A percentile compares a stretch with the other conserved stretches of the same genome.
These are phyloP conservation scores for Peterozyma toletana DNA, from an alignment of 805 yeast species.

Conservation along the genomic window DNA sequence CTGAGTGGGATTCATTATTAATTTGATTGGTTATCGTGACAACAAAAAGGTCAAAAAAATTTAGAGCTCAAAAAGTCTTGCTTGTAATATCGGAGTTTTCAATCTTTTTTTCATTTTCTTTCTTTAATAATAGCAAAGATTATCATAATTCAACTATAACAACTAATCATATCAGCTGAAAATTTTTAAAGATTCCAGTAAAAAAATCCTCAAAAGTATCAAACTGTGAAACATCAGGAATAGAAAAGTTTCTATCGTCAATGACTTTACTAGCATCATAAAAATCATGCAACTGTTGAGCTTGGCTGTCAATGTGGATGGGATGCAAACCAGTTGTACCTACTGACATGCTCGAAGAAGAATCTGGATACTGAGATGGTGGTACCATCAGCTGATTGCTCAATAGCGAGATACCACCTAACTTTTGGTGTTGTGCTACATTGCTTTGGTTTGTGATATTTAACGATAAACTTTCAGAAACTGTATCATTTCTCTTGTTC, in stretches of 20 bases:
- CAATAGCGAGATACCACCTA: constrained; percentile 7
- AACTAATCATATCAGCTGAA: too few relatives aligned
- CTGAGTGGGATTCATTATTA: neutral
- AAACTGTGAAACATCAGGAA: constrained; percentile 29
- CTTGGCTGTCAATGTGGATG: too few relatives aligned
- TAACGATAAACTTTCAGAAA: constrained; percentile 8
- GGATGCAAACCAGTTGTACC: neutral
- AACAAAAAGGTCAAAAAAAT: too few relatives aligned
- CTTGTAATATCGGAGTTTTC: too few relatives aligned
- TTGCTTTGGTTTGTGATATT: neutral
- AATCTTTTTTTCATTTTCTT: too few relatives aligned
- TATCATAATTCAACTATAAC: too few relatives aligned
- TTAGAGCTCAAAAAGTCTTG: too few relatives aligned
- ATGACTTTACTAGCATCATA: too few relatives aligned
- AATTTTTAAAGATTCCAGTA: constrained; percentile 26
- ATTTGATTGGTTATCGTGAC: too few relatives aligned
- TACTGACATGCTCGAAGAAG: neutral
- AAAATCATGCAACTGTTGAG: too few relatives aligned
- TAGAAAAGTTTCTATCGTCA: neutral
- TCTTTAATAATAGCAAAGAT: too few relatives aligned
- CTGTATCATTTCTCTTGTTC: constrained; percentile 9
- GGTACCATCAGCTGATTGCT: constrained; percentile 7
- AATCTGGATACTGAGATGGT: constrained; percentile 7
- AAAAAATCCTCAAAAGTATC: constrained; percentile 40
- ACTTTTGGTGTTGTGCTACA: constrained; percentile 1